phyloP scores from a whole-genome alignment of 805 yeast species.

The Candida succiphila region DNA sequence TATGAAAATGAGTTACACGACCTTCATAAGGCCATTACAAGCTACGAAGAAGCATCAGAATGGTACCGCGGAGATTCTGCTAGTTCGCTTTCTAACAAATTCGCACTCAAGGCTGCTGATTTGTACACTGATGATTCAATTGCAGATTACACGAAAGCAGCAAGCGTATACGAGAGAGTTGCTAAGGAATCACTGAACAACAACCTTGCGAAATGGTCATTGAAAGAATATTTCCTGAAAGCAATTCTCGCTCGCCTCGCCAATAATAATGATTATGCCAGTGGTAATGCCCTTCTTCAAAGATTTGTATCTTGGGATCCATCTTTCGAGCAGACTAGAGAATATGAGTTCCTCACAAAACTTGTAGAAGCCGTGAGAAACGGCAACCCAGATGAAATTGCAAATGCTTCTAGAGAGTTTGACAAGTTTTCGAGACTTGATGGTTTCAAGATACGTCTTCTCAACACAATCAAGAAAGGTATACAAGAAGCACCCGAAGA shows the following conservation, averaged over 20 bases:
- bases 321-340: constrained; percentile 66
- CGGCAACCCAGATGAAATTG: constrained; percentile 70
- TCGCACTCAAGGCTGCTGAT: constrained; percentile 84
- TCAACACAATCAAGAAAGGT: constrained; percentile 66
- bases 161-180: constrained; percentile 66
- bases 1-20: constrained; percentile 73
- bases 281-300: constrained; percentile 65
- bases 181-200: constrained; percentile 70
- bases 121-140: constrained; percentile 52
- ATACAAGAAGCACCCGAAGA: constrained; percentile 20
- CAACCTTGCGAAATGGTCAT: constrained; percentile 76
- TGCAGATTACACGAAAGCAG: constrained; percentile 69
- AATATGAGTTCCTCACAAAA: constrained; percentile 56
- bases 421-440: constrained; percentile 87
- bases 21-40: constrained; percentile 53
- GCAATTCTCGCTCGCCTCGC: constrained; percentile 78
- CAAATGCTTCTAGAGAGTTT: constrained; percentile 66
- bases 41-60: constrained; percentile 91
- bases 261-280: constrained; percentile 66
- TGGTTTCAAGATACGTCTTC: constrained; percentile 78
- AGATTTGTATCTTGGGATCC: constrained; percentile 65
- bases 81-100: constrained; percentile 80
- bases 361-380: constrained; percentile 66
- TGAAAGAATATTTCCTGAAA: constrained; percentile 86
- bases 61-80: constrained; percentile 94